phyloP scores from a whole-genome alignment of 495 filamentous ascomycete genomes.

The Xylaria grammica region DNA sequence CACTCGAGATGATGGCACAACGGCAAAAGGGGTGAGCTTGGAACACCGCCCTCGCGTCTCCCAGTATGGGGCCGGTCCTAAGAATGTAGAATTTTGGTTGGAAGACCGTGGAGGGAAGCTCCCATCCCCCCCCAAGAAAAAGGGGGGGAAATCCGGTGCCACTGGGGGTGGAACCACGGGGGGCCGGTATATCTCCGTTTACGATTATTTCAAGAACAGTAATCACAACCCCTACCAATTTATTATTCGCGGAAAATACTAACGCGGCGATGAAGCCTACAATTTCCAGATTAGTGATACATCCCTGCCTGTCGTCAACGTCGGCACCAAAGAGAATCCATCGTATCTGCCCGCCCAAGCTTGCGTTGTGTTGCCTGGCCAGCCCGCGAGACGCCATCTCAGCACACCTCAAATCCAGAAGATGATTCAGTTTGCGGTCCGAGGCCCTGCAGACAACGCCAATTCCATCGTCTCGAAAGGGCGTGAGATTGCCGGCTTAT shows the following conservation, averaged over 20 bases:
- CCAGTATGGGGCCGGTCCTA: constrained; percentile 45
- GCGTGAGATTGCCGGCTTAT: neutral
- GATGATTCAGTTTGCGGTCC: constrained; percentile 68
- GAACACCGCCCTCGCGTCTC: constrained; percentile 39
- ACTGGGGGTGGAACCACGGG: neutral
- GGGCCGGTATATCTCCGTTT: constrained; percentile 3
- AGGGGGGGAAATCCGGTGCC: neutral
- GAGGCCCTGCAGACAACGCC: constrained; percentile 63
- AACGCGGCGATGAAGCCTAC: constrained; percentile 19
- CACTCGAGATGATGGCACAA: constrained; percentile 39
- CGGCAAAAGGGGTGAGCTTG: neutral
- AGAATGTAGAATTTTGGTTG: constrained; percentile 48
- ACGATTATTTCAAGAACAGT: constrained; percentile 59
- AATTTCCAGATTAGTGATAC: neutral
- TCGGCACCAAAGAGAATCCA: constrained; percentile 61
- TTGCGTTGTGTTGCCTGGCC: constrained; percentile 63
- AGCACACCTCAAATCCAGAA: constrained; percentile 52
- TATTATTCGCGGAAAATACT: neutral
- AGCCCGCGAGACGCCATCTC: constrained; percentile 58
- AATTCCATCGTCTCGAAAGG: constrained; percentile 52
- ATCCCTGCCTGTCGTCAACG: constrained; percentile 58
- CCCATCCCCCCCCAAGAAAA: neutral
- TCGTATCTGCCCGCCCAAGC: constrained; percentile 66
- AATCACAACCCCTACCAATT: constrained; percentile 31
- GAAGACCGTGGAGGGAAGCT: neutral